A percentile compares a stretch with the other conserved stretches of the same genome.
Evolutionary conservation across 2,329 filamentous ascomycete species (phyloP).

Genomic region (Pyrenophora graminea): DNA sequence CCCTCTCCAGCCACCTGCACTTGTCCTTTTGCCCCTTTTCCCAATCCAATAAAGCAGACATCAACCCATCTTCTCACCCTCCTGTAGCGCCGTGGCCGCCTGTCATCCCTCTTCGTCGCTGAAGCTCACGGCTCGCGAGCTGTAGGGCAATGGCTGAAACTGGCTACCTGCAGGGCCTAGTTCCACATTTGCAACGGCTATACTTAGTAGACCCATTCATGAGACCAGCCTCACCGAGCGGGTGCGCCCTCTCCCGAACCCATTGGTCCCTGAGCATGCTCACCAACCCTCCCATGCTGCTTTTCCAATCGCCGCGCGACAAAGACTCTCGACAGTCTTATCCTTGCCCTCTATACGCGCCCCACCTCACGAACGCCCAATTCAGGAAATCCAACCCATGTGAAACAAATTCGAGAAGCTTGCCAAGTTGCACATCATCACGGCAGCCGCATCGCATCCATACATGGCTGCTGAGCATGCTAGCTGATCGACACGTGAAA

Average conservation of each 20-base stretch:
- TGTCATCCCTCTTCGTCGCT: constrained; percentile 7
- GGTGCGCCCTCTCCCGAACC: constrained; percentile 28
- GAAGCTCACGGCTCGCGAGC: constrained; percentile 21
- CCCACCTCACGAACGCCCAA: background rate
- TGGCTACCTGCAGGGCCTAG: constrained; percentile 33
- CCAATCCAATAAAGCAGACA: background rate
- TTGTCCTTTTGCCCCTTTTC: too few relatives aligned
- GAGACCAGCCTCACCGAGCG: constrained; percentile 27
- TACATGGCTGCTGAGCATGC: too few relatives aligned
- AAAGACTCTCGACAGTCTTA: constrained; percentile 1
- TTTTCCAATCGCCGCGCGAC: background rate
- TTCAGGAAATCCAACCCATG: background rate
- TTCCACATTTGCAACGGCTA: constrained; percentile 45
- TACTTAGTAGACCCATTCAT: constrained; percentile 38
- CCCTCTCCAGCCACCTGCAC: too few relatives aligned
- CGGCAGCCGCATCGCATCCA: too few relatives aligned
- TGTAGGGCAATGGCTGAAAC: constrained; percentile 42
- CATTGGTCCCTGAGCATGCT: constrained; percentile 28
- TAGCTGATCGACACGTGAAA: too few relatives aligned
- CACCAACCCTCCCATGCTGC: constrained; percentile 7
- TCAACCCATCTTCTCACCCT: background rate
- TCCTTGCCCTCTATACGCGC: constrained; percentile 7
- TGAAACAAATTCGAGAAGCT: background rate
- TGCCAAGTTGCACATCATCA: background rate
- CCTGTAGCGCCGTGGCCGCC: background rate